Evolutionary conservation across 140 eudicot species (phyloP).

Genomic region (Ambrosia hybrid): DNA sequence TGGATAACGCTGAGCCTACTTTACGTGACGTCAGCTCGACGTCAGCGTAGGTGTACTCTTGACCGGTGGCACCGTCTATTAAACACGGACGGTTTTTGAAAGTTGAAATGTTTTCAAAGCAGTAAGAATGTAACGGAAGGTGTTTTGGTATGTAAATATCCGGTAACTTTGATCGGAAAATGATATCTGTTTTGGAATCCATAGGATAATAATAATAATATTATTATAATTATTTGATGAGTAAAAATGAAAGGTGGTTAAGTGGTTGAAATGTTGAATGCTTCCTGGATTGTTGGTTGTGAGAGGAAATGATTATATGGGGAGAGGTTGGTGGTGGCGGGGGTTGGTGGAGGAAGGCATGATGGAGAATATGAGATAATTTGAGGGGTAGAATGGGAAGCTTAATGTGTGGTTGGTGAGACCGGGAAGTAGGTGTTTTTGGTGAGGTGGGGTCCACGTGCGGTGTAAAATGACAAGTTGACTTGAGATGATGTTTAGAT

Average conservation of each 20-base stretch:
- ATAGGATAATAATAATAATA: conserved; percentile 9
- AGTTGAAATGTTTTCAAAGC: conserved; percentile 55
- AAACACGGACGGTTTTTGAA: conserved; percentile 49
- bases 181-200: conserved; percentile 26
- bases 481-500: conserved; percentile 8
- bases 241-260: not conserved
- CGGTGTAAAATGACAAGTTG: conserved; percentile 32
- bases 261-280: no score
- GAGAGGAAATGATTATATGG: conserved; percentile 32
- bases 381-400: conserved; percentile 24
- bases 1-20: conserved; percentile 53
- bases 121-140: conserved; percentile 58
- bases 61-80: conserved; percentile 56
- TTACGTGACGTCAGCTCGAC: conserved; percentile 40
- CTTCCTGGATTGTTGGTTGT: not conserved
- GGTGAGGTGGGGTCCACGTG: conserved; percentile 33
- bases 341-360: conserved; percentile 34
- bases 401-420: conserved; percentile 30
- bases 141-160: conserved; percentile 64
- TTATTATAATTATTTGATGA: not conserved
- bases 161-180: conserved; percentile 60
- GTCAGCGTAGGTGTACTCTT: conserved; percentile 37
- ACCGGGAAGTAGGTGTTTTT: conserved; percentile 34
- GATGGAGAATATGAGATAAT: conserved; percentile 1
- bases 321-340: conserved; percentile 35